Evolutionary conservation across 2,329 filamentous ascomycete genomes (phyloP).

Genomic region (Chalaropsis ovoidea): DNA sequence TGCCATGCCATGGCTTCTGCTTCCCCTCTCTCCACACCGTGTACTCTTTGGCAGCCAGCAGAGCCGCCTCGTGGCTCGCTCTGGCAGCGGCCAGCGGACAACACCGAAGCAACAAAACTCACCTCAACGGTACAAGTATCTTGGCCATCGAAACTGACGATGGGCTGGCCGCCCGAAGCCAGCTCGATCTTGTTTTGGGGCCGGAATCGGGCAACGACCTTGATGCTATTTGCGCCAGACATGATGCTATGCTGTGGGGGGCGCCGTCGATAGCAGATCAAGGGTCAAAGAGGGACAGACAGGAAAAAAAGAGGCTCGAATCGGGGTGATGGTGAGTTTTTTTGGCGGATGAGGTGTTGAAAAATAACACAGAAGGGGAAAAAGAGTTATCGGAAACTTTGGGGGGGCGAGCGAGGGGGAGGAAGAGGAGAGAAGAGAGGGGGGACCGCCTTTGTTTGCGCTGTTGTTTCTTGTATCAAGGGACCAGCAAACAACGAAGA

Average conservation of each 20-base stretch:
- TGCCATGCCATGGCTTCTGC: background rate
- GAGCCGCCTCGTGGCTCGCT: no score
- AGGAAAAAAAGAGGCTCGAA: conserved; percentile 14
- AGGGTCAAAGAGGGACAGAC: background rate
- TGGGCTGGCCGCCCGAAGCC: conserved; percentile 78
- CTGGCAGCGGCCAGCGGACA: background rate
- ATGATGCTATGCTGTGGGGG: conserved; percentile 34
- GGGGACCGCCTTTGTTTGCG: conserved; percentile 15
- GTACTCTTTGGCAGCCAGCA: background rate
- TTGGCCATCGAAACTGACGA: conserved; percentile 77
- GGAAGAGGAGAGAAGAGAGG: conserved; percentile 15
- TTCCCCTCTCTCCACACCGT: no score
- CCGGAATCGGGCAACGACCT: conserved; percentile 94
- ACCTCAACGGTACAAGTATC: conserved; percentile 84
- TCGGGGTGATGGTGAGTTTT: conserved; percentile 1
- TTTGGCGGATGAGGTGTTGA: conserved; percentile 1
- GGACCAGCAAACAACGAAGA: background rate
- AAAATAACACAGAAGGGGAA: conserved; percentile 9
- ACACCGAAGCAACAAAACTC: conserved; percentile 39
- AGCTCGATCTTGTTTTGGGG: conserved; percentile 94
- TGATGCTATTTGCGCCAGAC: conserved; percentile 54
- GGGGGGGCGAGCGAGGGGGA: conserved; percentile 12
- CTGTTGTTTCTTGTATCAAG: conserved; percentile 8
- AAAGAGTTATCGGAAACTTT: background rate
- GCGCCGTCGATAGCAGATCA: conserved; percentile 1